Base-by-base conservation (phyloP, 129 eudicot genomes). In the Pulicaria dysenterica region DNA sequence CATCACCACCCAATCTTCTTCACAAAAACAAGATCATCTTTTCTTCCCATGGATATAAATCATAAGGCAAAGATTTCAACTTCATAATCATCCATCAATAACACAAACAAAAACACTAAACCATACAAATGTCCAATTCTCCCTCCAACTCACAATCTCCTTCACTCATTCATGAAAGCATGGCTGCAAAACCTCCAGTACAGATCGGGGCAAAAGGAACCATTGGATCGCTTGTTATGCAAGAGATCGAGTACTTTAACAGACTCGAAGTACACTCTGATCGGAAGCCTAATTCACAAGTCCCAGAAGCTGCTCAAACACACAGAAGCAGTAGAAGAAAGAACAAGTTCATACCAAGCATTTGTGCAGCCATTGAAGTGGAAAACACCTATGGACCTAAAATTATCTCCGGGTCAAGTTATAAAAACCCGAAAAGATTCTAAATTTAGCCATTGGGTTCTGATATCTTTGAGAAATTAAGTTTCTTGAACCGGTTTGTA, bases 191-290 rank as follows among this genome's bases (percentile, higher is more conserved):
- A 71, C 55, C 73, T 69, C 88, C 97, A 1, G 77, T 81, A 4
- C 86, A 85, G 53, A 68, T 91, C 36, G 97, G 97, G 13, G 78
- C 85, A 8, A 83, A 70, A 77, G 96, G 96, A 7, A 90, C 88
- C 0, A 78, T 91, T 47, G 96, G 87, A 55, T 88, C 86, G 45
- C 95, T 88, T 34, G 60, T 91, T 51, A 43, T 67, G 82, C 91
- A 81, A 72, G 97, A 91, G 81, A 86, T 88, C 51, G 92, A 86
- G 73, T 86, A 72, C 79, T 76, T 79, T 37, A 80, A 73, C 72
- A 58, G 41, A 72, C 76, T 82, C 3, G 70, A 84, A 73, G 14
- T 73, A 51, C 72, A 61, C 63, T 24, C 74, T 64, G 4, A 24
- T 24, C 31, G 3, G 13, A 53, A 50, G 42, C 74, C 59, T 17